Evolutionary conservation across 352 stramenopile genomes (phyloP), one percentile per base, ranked within the genome.

Genomic region (Globisporangium paddicum): DNA sequence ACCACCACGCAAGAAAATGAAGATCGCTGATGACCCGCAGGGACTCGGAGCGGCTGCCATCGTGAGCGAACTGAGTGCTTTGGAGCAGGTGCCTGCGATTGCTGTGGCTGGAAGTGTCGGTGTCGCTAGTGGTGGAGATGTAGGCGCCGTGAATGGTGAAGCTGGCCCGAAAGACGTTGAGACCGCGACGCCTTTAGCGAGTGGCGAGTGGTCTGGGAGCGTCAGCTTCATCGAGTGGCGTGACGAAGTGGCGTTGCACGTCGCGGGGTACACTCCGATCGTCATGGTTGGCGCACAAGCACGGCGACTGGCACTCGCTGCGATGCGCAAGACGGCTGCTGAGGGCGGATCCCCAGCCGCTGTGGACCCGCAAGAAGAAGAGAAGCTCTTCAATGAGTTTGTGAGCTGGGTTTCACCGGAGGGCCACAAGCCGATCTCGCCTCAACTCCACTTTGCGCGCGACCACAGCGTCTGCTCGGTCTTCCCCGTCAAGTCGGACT

Each of bases 201-300:
- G 80, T 41, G 78, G 81, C 1, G 79, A 92, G 48, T 95, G 83
- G 86, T 64, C 73, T 0, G 83, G 82, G 23, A 92, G 78, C 55
- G 77, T 95, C 51, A 93, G 83, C 48, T 95, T 93, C 44, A 89
- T 93, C 46, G 86, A 95, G 66, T 95, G 86, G 83, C 77, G 80
- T 28, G 69, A 68, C n/a, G 72, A 89, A 69, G 77, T 95, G 26
- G 80, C 83, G 3, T 67, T 95, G 10, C 79, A 92, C 48, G 69
- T 93, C 6, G 70, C 89, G 16, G 84, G 82, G 0, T 81, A 92
- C 58, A 82, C 69, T 5, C 82, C 86, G 19, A 72, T 95, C 0
- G 77, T 95, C 9, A 93, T 95, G 83, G 78, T 66, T 8, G 82
- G 80, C 6, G 81, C 87, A 9, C 86, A 93, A 47, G 83, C 82